Evolutionary conservation across 139 green algal species (phyloP), one percentile per base, ranked within the genome.

Genomic region (Coelastrella sp.): DNA sequence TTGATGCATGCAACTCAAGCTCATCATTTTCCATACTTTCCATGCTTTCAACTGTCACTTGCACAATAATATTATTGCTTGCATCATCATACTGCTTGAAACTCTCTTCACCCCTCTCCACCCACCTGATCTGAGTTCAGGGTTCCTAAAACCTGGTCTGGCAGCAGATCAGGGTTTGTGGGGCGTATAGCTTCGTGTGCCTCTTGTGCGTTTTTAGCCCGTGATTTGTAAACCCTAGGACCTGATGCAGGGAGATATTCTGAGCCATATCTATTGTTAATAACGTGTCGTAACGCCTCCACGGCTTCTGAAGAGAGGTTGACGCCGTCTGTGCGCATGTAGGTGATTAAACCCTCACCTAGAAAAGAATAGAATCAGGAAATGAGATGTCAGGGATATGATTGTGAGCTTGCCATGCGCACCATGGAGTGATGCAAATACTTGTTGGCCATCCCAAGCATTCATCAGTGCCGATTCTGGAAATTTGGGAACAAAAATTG

Each of bases 131-230:
- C 84, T 19, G 35, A 17, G n/a, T 66, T 88, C 68, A 88, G 61
- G 6, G 15, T 8, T 14, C 49, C 35, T 20, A 84, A 65, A 79
- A 95, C 75, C 14, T 82, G 63, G 6, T 85, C 75, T 5, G 92
- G 85, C 19, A 24, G 49, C 60, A 95, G 91, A 6, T 57, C 35
- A 8, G 91, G 65, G 59, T 96, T 86, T 14, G 96, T 99, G 74
- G 97, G 97, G 0, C 97, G 94, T 70, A 99, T 98, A 9, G 97
- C 97, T 90, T 99, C 97, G 91, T 99, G 97, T 1, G 97, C 97
- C 91, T 99, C 97, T 93, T 90, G 87, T 7, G 95, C 95, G 72
- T 94, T 96, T 82, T 95, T 95, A 12, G 90, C 90, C 59, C 90
- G 90, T 68, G 79, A 92, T 65, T 93, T 94, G 91, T 93, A 96